These are phyloP conservation scores for Hypoxylon lenormandii DNA, from an alignment of 495 filamentous ascomycete species.

Conservation along the genomic window DNA sequence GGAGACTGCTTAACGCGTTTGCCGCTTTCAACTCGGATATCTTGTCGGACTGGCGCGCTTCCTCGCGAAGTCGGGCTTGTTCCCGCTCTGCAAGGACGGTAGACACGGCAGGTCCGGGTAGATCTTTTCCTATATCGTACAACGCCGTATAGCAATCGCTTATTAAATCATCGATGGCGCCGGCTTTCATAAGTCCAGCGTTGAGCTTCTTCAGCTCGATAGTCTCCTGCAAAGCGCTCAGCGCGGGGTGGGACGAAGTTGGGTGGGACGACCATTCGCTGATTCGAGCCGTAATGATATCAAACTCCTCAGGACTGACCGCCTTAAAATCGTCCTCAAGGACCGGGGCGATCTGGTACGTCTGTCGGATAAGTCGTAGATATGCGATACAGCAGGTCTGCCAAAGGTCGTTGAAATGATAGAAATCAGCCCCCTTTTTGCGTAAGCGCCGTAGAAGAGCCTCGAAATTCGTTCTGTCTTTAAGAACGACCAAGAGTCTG, in stretches of 20 bases:
- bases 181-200: constrained; percentile 82
- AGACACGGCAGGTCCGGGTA: constrained; percentile 50
- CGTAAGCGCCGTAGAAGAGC: constrained; percentile 82
- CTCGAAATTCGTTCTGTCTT: constrained; percentile 83
- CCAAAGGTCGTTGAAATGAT: constrained; percentile 87
- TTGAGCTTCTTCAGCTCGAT: constrained; percentile 93
- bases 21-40: constrained; percentile 34
- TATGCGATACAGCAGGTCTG: constrained; percentile 80
- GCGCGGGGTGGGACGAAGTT: constrained; percentile 58
- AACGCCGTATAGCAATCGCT: constrained; percentile 86
- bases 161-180: constrained; percentile 88
- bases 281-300: constrained; percentile 64
- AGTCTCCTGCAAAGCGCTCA: constrained; percentile 84
- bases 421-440: constrained; percentile 83
- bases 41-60: constrained; percentile 40
- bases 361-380: constrained; percentile 77
- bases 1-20: constrained; percentile 47
- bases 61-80: constrained; percentile 39
- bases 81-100: constrained; percentile 50
- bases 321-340: constrained; percentile 83
- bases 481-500: constrained; percentile 75
- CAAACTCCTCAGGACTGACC: constrained; percentile 84
- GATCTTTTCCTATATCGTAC: constrained; percentile 66
- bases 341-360: constrained; percentile 71
- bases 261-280: constrained; percentile 64